These are phyloP conservation scores for Claviceps capensis DNA, from an alignment of 2,329 filamentous ascomycete species.

Conservation along the genomic window DNA sequence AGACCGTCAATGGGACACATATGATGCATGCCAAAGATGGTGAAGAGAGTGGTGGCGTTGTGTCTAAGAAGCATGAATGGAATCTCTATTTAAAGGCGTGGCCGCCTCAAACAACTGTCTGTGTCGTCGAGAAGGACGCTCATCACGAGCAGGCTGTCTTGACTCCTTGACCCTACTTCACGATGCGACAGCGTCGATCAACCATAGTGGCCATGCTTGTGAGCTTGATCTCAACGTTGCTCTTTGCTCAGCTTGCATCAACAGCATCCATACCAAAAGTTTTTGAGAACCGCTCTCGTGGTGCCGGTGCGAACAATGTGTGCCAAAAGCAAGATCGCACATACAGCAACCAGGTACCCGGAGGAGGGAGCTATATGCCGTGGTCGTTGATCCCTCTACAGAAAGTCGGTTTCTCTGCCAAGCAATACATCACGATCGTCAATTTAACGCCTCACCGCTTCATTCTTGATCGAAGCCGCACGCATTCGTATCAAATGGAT, in stretches of 20 bases:
- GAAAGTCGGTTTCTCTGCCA: conserved; percentile 5
- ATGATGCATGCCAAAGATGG: not conserved
- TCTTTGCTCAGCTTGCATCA: not conserved
- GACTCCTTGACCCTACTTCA: not conserved
- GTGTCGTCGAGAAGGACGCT: not conserved
- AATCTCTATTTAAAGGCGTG: not conserved
- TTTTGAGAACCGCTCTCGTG: not conserved
- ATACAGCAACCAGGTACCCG: conserved; percentile 4
- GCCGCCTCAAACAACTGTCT: not conserved
- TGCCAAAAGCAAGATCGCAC: conserved; percentile 5
- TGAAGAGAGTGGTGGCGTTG: not conserved
- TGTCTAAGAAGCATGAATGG: too few species aligned
- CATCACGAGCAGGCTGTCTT: not conserved
- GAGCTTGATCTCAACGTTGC: not conserved
- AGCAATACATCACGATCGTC: conserved; percentile 20
- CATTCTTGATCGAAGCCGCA: conserved; percentile 12
- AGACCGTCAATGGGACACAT: too few species aligned
- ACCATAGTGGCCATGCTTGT: not conserved
- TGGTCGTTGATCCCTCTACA: conserved; percentile 4
- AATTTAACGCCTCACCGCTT: conserved; percentile 21
- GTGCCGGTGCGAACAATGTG: not conserved
- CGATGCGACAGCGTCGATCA: not conserved
- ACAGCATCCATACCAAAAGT: not conserved
- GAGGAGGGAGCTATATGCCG: conserved; percentile 5
- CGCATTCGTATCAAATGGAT: conserved; percentile 19